Percentiles rank a stretch among this genome's conserved stretches.
These are phyloP conservation scores for Aspergillus awamori DNA, from an alignment of 2,329 filamentous ascomycete genomes.

Conservation along the genomic window DNA sequence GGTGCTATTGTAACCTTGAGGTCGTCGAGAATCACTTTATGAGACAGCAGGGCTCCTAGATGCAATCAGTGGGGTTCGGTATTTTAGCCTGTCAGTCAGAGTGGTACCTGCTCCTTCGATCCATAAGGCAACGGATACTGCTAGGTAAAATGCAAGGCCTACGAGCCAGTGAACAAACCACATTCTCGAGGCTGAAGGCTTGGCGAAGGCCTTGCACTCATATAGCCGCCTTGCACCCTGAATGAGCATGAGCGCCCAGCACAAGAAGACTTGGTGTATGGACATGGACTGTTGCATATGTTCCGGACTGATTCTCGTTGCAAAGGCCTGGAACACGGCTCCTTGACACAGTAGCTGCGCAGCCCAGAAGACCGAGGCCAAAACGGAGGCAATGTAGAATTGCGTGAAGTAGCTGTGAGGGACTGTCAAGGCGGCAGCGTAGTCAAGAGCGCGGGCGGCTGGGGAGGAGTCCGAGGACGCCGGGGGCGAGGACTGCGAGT, in stretches of 20 bases:
- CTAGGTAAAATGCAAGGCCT: slow-evolving; percentile 75
- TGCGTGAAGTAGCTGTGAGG: slow-evolving; percentile 88
- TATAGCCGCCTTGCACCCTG: slow-evolving; percentile 76
- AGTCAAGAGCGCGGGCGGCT: slow-evolving; percentile 48
- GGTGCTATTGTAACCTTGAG: slow-evolving; percentile 44
- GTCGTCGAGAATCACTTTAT: slow-evolving; percentile 38
- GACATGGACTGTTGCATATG: slow-evolving; percentile 55
- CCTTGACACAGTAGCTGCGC: slow-evolving; percentile 63
- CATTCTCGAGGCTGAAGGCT: slow-evolving; percentile 75
- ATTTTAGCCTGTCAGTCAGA: neutral
- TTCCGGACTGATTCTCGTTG: slow-evolving; percentile 43
- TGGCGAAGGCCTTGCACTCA: slow-evolving; percentile 69
- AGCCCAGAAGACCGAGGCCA: slow-evolving; percentile 74
- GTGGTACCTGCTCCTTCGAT: slow-evolving; percentile 73
- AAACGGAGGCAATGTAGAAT: slow-evolving; percentile 77
- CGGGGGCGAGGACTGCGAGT: slow-evolving; percentile 14
- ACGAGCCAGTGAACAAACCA: slow-evolving; percentile 81
- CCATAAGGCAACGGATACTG: slow-evolving; percentile 77
- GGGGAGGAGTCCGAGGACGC: slow-evolving; percentile 17
- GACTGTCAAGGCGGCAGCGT: slow-evolving; percentile 61
- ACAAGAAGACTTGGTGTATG: slow-evolving; percentile 63
- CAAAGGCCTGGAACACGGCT: slow-evolving; percentile 54
- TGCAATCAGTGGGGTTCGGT: slow-evolving; percentile 1
- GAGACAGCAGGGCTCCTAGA: slow-evolving; percentile 36
- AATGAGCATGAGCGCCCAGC: slow-evolving; percentile 72